Evolutionary conservation across 2,329 filamentous ascomycete species (phyloP), one percentile per base, ranked within the genome.

Genomic region (Diatrype stigma): DNA sequence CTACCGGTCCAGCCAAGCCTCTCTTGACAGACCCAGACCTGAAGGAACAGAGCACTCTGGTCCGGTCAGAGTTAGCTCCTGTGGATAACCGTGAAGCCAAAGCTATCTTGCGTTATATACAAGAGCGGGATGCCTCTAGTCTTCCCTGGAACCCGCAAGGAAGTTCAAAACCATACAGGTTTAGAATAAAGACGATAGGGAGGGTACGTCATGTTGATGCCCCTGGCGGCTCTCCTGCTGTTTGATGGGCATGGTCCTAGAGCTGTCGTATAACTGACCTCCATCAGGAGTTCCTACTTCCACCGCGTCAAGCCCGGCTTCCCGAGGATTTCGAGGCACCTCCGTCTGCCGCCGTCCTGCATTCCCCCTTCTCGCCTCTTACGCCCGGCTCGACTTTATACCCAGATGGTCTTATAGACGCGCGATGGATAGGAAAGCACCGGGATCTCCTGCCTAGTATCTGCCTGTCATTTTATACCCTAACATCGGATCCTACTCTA

Each of bases 341-440:
- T 48, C 68, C 71, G 35, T 67, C 74, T 22, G 70, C 76, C 17
- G 72, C 78, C 52, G 74, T 84, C n/a, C 73, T 96, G 4, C 93
- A 97, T 69, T 97, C 94, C 12, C 90, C 92, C 1, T 84, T 96
- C 58, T 97, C 94, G 2, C 94, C 93, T 1, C 77, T 97, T 28
- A 94, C 89, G 37, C 91, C 92, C 3, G 80, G 80, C 7, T 96
- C 93, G 7, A 77, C 84, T 2, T 79, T 95, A 2, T 97, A 94
- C 65, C 92, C 93, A 7, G 94, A 97, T 70, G 94, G 93, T 4
- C 75, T 96, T 52, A 84, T 96, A 66, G 84, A 91, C 53, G 79
- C 86, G 19, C 72, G 82, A 54, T 99, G 93, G 93, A 77, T 96
- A 49, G 81, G 82, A 53, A 99, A 97, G 67, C 93, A 97, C 67